Percentiles rank a stretch among this genome's conserved stretches.
phyloP scores from a whole-genome alignment of 805 yeast genomes.

The Yarrowia yakushimensis region DNA sequence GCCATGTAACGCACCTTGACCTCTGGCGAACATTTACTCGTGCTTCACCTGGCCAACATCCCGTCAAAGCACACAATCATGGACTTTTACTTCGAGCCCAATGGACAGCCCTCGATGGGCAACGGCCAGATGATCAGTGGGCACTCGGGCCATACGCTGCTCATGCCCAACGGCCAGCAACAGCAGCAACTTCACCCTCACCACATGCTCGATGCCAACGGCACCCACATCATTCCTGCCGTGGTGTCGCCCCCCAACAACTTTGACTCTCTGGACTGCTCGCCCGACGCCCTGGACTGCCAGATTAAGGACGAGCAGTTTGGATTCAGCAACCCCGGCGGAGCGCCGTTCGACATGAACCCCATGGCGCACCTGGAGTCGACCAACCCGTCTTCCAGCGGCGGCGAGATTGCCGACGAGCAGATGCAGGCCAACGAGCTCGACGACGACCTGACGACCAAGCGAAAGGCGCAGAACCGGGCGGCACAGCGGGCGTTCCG shows the following conservation, averaged over 20 bases:
- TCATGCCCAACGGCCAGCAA: not conserved
- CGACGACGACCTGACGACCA: conserved; percentile 35
- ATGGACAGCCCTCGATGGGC: conserved; percentile 13
- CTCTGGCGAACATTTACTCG: not conserved
- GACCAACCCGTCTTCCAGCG: not conserved
- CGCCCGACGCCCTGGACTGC: conserved; percentile 6
- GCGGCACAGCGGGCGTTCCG: conserved; percentile 87
- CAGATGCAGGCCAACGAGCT: conserved; percentile 4
- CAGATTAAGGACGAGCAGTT: conserved; percentile 16
- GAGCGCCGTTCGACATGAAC: not conserved
- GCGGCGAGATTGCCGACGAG: not conserved
- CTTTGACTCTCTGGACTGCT: conserved; percentile 14
- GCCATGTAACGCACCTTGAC: too few species aligned
- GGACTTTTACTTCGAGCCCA: conserved; percentile 22
- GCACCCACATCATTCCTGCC: not conserved
- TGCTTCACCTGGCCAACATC: not conserved
- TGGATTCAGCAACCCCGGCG: not conserved
- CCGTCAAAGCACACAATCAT: not conserved
- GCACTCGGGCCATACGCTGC: conserved; percentile 3
- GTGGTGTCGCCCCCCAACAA: conserved; percentile 16
- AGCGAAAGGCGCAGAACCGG: conserved; percentile 73
- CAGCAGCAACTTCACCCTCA: not conserved
- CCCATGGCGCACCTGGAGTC: not conserved
- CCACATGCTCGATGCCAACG: conserved; percentile 12
- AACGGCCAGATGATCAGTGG: conserved; percentile 8